Base-by-base conservation (phyloP, 2,329 filamentous ascomycete genomes). In the Hypoxylon sp. region DNA sequence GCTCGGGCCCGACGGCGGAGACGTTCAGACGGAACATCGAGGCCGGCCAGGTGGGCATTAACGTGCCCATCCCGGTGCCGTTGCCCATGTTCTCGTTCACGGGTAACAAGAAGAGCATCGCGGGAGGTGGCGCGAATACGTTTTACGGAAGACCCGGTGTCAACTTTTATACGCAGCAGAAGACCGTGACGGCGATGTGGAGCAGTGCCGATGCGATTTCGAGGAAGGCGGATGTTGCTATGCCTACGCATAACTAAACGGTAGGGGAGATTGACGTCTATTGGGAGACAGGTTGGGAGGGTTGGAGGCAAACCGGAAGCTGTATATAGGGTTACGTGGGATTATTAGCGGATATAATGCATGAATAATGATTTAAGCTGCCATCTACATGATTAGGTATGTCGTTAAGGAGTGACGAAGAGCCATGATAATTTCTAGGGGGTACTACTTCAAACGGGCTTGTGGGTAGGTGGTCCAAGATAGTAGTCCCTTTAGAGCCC, bases 111-210 rank as follows among this genome's bases (percentile, higher is more conserved):
- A 94, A 92, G 87, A 94, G 90, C 77, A 86, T 98, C 63, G 96
- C 96, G 0, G 96, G 95, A 60, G 94, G 94, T 57, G 95, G 96
- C 68, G 92, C 93, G 39, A 97, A 89, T 83, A 97, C 94, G 14
- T 98, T 99, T 80, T 99, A 99, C 82, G 96, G 96, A 73, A 92
- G 93, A 81, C 93, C 94, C 0, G 96, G 95, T 24, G 82, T 99
- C 79, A 91, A 92, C 78, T 99, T 99, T 80, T 98, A 97, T 82
- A 99, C 96, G 2, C 96, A 98, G 83, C 88, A 92, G 78, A 98
- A 99, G 92, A 99, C 96, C 2, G 96, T 99, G 53, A 99, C 96
- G 58, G 91, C 93, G 73, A 83, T 97, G 79, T 99, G 96, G 96
- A 89, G 90, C 77, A 90, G 88, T 68, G 90, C 94, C 77, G 94